Evolutionary conservation across 1,284 basidiomycete species (phyloP).

Genomic region (Ganoderma lingzhi): DNA sequence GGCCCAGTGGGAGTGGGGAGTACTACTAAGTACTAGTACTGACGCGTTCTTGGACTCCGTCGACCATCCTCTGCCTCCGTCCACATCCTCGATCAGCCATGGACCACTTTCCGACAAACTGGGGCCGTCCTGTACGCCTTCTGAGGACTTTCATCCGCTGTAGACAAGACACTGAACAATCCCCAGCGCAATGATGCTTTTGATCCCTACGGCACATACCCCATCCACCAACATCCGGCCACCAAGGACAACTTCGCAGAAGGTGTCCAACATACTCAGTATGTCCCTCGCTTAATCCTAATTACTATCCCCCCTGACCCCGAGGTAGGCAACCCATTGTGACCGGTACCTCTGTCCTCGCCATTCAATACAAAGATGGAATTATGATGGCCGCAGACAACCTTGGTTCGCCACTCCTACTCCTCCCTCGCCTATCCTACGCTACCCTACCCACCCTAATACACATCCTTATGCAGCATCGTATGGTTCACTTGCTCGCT

Average conservation of each 20-base stretch:
- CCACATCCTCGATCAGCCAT: conserved; percentile 47
- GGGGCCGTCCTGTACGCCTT: conserved; percentile 75
- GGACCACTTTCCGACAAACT: conserved; percentile 85
- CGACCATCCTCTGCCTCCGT: conserved; percentile 5
- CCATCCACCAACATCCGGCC: conserved; percentile 67
- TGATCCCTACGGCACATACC: conserved; percentile 79
- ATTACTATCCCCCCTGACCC: conserved; percentile 16
- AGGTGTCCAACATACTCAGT: conserved; percentile 82
- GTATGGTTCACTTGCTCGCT: conserved; percentile 96
- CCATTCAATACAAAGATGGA: conserved; percentile 94
- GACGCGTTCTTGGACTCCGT: conserved; percentile 11
- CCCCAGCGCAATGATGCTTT: conserved; percentile 72
- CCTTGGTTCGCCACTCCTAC: conserved; percentile 67
- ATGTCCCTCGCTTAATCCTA: conserved; percentile 37
- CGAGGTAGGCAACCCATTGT: conserved; percentile 87
- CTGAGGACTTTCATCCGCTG: background rate
- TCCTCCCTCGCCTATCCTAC: conserved; percentile 5
- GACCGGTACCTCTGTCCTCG: conserved; percentile 96
- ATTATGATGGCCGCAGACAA: conserved; percentile 99
- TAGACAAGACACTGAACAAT: background rate
- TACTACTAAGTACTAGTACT: background rate
- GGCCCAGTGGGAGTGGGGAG: no score
- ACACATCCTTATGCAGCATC: conserved; percentile 67
- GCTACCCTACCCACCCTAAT: conserved; percentile 4
- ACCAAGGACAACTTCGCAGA: conserved; percentile 65